Evolutionary conservation across 495 filamentous ascomycete species (phyloP).

Genomic region (Halenospora varia): DNA sequence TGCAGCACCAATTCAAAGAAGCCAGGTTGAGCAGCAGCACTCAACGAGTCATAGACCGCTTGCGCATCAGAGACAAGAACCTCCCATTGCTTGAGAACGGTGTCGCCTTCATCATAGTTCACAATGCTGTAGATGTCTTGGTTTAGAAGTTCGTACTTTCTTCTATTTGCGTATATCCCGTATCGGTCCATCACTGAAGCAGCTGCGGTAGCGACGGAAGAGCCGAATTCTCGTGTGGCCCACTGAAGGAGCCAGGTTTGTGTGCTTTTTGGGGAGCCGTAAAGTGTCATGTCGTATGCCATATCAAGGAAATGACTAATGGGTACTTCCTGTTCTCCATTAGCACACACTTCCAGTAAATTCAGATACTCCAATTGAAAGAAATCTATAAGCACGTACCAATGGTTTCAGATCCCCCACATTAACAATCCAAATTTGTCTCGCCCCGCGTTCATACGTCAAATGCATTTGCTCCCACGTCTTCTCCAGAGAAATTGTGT

Average conservation of each 20-base stretch:
- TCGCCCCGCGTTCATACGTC: conserved; percentile 56
- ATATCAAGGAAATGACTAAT: conserved; percentile 29
- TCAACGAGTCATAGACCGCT: conserved; percentile 47
- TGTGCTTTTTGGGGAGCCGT: neutral
- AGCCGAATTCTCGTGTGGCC: conserved; percentile 50
- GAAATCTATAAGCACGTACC: too few species aligned
- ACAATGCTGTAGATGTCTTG: conserved; percentile 58
- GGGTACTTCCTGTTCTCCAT: neutral
- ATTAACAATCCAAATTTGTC: conserved; percentile 71
- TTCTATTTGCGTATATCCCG: neutral
- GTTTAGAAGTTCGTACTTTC: conserved; percentile 55
- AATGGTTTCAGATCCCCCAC: conserved; percentile 68
- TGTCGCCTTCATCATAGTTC: conserved; percentile 67
- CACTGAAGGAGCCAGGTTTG: neutral
- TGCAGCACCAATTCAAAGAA: conserved; percentile 70
- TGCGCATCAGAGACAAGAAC: conserved; percentile 46
- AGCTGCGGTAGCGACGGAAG: conserved; percentile 11
- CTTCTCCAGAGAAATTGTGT: conserved; percentile 52
- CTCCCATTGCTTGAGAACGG: conserved; percentile 57
- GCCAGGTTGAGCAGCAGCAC: conserved; percentile 40
- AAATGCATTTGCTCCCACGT: conserved; percentile 44
- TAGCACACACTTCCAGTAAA: too few species aligned
- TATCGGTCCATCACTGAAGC: neutral
- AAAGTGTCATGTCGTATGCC: conserved; percentile 56
- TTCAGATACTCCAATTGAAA: too few species aligned